These are phyloP conservation scores for Glarea lozoyensis DNA, from an alignment of 495 filamentous ascomycete genomes.

Conservation along the genomic window DNA sequence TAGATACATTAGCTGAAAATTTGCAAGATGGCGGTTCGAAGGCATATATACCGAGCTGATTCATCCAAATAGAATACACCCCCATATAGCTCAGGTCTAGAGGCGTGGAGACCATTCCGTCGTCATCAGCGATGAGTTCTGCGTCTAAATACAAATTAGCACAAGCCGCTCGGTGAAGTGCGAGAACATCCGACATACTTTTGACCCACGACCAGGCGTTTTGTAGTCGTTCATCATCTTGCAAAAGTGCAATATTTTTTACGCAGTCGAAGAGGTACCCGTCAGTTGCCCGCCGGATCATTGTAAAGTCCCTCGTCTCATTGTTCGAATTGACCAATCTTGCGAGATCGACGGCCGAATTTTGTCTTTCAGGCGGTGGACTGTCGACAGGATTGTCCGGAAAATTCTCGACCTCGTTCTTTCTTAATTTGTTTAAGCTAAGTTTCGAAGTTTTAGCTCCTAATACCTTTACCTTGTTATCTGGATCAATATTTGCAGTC, in stretches of 20 bases:
- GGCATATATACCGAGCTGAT: conserved; percentile 49
- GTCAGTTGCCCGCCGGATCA: conserved; percentile 42
- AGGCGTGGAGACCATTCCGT: conserved; percentile 63
- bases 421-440: neutral
- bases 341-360: conserved; percentile 12
- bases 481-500: neutral
- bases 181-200: too few relatives aligned
- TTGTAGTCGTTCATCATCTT: conserved; percentile 65
- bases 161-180: too few relatives aligned
- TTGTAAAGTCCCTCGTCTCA: conserved; percentile 10
- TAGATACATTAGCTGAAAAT: too few relatives aligned
- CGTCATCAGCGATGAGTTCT: conserved; percentile 50
- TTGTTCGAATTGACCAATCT: conserved; percentile 1
- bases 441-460: neutral
- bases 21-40: conserved; percentile 7
- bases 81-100: conserved; percentile 84
- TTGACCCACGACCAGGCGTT: conserved; percentile 72
- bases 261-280: conserved; percentile 72
- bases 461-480: too few relatives aligned
- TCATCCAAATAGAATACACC: conserved; percentile 70
- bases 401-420: neutral
- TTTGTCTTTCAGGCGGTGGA: neutral
- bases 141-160: conserved; percentile 50
- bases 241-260: conserved; percentile 56
- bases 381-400: neutral